Percentiles rank a stretch among this genome's conserved stretches.
These are phyloP conservation scores for Phytophthora idaei DNA, from an alignment of 352 stramenopile species.

Conservation along the genomic window DNA sequence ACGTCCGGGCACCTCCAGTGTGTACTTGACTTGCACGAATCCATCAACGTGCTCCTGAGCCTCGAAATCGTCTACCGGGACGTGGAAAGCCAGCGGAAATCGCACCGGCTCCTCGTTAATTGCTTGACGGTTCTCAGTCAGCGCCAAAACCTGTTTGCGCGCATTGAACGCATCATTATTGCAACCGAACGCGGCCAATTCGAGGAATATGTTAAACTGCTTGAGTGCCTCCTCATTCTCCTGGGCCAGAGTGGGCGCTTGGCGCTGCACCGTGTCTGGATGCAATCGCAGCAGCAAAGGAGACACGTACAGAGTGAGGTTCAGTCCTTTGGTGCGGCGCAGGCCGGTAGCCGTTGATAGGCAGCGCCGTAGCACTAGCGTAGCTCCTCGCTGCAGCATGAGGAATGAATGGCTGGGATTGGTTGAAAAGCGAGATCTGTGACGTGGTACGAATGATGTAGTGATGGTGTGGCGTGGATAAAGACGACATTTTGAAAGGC, in stretches of 20 bases:
- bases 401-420: slow-evolving; percentile 20
- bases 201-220: slow-evolving; percentile 78
- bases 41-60: slow-evolving; percentile 17
- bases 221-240: slow-evolving; percentile 81
- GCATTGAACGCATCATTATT: slow-evolving; percentile 72
- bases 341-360: slow-evolving; percentile 13
- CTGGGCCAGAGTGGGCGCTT: slow-evolving; percentile 44
- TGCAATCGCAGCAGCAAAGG: slow-evolving; percentile 75
- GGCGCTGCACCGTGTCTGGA: slow-evolving; percentile 65
- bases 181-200: slow-evolving; percentile 64
- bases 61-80: slow-evolving; percentile 28
- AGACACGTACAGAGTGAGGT: slow-evolving; percentile 69
- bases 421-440: slow-evolving; percentile 16
- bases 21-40: slow-evolving; percentile 44
- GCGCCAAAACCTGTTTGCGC: slow-evolving; percentile 55
- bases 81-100: slow-evolving; percentile 66
- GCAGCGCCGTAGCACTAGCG: slow-evolving; percentile 16
- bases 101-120: slow-evolving; percentile 38
- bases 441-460: slow-evolving; percentile 8
- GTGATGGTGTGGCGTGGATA: too few species aligned
- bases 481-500: too few species aligned
- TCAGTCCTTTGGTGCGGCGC: slow-evolving; percentile 39
- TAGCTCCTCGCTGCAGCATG: slow-evolving; percentile 24
- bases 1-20: slow-evolving; percentile 52
- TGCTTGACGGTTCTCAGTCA: slow-evolving; percentile 20